phyloP scores from a whole-genome alignment of 1,284 basidiomycete species.

The Melampsora americana region DNA sequence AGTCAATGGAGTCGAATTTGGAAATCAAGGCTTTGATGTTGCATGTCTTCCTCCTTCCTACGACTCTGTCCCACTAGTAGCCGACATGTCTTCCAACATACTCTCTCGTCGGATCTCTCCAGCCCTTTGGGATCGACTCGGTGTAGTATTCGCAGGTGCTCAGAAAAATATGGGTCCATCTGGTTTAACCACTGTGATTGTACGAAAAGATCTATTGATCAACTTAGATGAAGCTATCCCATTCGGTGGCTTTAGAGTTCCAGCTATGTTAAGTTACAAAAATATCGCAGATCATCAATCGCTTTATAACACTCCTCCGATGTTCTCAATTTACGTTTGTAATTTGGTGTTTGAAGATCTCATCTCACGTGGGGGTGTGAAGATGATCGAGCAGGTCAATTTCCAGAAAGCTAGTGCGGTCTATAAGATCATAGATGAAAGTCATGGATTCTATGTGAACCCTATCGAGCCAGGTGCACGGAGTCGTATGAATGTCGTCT shows the following conservation, averaged over 20 bases:
- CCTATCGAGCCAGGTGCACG: slow-evolving; percentile 59
- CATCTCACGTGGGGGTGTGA: slow-evolving; percentile 64
- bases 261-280: slow-evolving; percentile 79
- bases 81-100: slow-evolving; percentile 94
- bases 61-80: slow-evolving; percentile 72
- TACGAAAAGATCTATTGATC: slow-evolving; percentile 84
- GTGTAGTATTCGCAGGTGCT: slow-evolving; percentile 93
- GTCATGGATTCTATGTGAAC: slow-evolving; percentile 58
- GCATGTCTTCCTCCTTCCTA: slow-evolving; percentile 64
- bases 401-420: slow-evolving; percentile 69
- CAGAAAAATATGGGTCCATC: slow-evolving; percentile 98
- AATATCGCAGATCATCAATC: slow-evolving; percentile 73
- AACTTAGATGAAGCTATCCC: slow-evolving; percentile 74
- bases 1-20: slow-evolving; percentile 90
- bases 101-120: slow-evolving; percentile 85
- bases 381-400: slow-evolving; percentile 68
- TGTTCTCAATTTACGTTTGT: slow-evolving; percentile 86
- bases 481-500: slow-evolving; percentile 92
- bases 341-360: slow-evolving; percentile 79
- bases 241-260: slow-evolving; percentile 68
- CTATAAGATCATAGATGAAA: slow-evolving; percentile 66
- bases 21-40: slow-evolving; percentile 79
- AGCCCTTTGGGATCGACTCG: slow-evolving; percentile 66
- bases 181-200: slow-evolving; percentile 87
- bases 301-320: slow-evolving; percentile 92